phyloP scores from a whole-genome alignment of 805 yeast genomes.

The Yarrowia bubula region DNA sequence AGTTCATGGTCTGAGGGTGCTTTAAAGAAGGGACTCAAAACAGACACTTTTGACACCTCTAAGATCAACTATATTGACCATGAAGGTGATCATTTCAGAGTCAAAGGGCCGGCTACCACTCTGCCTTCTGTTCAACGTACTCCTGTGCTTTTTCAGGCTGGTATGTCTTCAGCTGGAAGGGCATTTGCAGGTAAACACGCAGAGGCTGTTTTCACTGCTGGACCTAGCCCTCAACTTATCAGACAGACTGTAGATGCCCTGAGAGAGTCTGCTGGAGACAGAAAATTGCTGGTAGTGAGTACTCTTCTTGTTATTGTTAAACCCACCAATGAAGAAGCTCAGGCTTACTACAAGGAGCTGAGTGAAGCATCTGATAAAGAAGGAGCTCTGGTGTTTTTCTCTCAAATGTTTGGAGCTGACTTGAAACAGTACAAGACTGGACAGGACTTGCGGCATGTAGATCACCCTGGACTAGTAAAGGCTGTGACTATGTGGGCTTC shows the following conservation, averaged over 20 bases:
- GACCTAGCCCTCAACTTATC: constrained; percentile 39
- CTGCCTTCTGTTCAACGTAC: constrained; percentile 47
- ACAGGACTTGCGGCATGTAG: background rate
- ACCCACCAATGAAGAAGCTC: background rate
- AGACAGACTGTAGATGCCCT: constrained; percentile 39
- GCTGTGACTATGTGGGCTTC: constrained; percentile 2
- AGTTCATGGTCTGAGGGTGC: constrained; percentile 50
- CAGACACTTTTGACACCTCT: constrained; percentile 37
- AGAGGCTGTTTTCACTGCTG: constrained; percentile 44
- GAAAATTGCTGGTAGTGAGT: background rate
- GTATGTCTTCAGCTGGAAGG: constrained; percentile 45
- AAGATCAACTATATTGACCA: constrained; percentile 45
- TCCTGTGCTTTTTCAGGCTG: constrained; percentile 49
- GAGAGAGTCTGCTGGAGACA: constrained; percentile 39
- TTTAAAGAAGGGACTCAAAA: constrained; percentile 36
- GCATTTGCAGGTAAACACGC: constrained; percentile 47
- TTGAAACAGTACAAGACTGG: background rate
- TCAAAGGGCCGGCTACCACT: constrained; percentile 46
- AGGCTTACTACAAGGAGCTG: background rate
- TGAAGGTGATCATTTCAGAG: constrained; percentile 44
- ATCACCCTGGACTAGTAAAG: background rate
- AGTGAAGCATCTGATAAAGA: background rate
- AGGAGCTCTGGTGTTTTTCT: constrained; percentile 6
- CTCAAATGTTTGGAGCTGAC: constrained; percentile 6
- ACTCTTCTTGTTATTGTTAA: background rate